Conservation (phyloP, 768 basidiomycete species). For the Stropharia rugosoannulata region DNA sequence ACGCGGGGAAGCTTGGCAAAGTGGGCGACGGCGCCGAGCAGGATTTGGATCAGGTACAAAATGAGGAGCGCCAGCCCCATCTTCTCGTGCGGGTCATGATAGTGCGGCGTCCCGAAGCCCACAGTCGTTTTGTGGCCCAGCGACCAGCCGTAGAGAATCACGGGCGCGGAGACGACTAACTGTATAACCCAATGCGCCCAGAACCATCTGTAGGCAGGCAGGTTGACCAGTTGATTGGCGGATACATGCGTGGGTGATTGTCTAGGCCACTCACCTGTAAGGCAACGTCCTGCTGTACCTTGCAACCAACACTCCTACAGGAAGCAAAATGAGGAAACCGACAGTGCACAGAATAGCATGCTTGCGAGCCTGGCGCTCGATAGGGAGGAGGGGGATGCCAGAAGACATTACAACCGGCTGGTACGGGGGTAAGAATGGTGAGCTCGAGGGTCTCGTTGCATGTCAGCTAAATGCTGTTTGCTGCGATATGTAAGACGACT, state of each 20-base stretch:
- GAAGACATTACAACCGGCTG: background rate
- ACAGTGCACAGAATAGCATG: slow-evolving; percentile 53
- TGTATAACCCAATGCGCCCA: slow-evolving; percentile 50
- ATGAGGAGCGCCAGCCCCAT: slow-evolving; percentile 52
- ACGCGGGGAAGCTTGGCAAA: slow-evolving; percentile 42
- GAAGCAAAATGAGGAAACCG: slow-evolving; percentile 59
- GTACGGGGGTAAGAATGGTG: background rate
- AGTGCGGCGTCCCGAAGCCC: slow-evolving; percentile 27
- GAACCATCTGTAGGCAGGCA: slow-evolving; percentile 38
- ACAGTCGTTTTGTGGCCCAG: slow-evolving; percentile 38
- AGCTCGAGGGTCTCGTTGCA: no score
- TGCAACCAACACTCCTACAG: slow-evolving; percentile 54
- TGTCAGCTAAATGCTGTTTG: no score
- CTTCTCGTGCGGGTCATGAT: slow-evolving; percentile 48
- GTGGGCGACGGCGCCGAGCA: slow-evolving; percentile 52
- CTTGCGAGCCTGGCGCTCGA: slow-evolving; percentile 35
- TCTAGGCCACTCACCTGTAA: slow-evolving; percentile 30
- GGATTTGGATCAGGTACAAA: slow-evolving; percentile 50
- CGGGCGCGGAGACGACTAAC: slow-evolving; percentile 46
- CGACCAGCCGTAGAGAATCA: slow-evolving; percentile 52
- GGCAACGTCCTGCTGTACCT: slow-evolving; percentile 54
- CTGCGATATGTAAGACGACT: background rate
- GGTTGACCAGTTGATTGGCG: background rate
- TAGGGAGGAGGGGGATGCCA: slow-evolving; percentile 7
- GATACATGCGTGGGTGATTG: background rate